These are phyloP conservation scores for Melocanna baccifera DNA, from an alignment of 176 grass and related monocot genomes.

Conservation along the genomic window DNA sequence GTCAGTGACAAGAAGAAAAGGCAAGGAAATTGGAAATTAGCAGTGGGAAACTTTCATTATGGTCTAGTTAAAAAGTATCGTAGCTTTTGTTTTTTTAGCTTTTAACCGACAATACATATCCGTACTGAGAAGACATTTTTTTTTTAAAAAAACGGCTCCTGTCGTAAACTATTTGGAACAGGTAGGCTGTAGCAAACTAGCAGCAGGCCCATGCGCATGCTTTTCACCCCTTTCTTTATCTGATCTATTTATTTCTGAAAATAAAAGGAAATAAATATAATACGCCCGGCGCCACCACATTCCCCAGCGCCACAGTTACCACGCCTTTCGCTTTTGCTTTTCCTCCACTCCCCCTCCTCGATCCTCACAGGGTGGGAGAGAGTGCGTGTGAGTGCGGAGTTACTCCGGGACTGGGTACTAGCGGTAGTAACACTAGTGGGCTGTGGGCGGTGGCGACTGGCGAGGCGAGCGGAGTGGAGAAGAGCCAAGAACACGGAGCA, in stretches of 20 bases:
- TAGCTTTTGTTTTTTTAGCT: too few relatives aligned
- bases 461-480: not conserved
- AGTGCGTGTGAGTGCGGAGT: conserved; percentile 5
- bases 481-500: conserved; percentile 15
- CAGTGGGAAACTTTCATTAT: not conserved
- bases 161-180: too few relatives aligned
- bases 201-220: conserved; percentile 13
- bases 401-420: conserved; percentile 16
- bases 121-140: too few relatives aligned
- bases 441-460: conserved; percentile 26
- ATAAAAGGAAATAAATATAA: conserved; percentile 22
- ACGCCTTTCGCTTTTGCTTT: conserved; percentile 40
- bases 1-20: not conserved
- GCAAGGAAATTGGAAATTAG: conserved; percentile 10
- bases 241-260: not conserved
- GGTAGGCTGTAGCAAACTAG: too few relatives aligned
- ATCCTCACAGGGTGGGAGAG: not conserved
- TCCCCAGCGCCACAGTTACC: conserved; percentile 22
- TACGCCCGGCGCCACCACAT: not conserved
- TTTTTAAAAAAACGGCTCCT: too few relatives aligned
- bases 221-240: not conserved
- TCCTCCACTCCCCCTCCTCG: conserved; percentile 26
- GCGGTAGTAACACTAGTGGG: conserved; percentile 3
- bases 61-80: too few relatives aligned
- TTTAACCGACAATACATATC: too few relatives aligned